phyloP scores from a whole-genome alignment of 345 rosid species.

The Eucalyptus cladocalyx region DNA sequence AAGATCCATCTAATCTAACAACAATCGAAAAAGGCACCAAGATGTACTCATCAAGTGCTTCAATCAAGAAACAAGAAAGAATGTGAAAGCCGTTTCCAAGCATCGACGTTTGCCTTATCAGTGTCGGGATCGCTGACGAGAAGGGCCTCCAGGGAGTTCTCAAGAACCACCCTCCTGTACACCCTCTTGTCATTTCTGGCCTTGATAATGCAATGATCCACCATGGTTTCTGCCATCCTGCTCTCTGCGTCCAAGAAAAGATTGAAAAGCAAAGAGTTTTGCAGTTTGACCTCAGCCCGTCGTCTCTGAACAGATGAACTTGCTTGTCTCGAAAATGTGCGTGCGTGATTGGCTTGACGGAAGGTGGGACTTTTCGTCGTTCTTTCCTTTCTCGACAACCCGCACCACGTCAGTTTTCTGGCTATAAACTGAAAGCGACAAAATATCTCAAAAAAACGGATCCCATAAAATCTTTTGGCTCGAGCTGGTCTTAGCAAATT shows the following conservation, averaged over 20 bases:
- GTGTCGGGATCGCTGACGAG: slow-evolving; percentile 86
- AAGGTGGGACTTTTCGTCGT: background rate
- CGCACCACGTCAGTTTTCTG: background rate
- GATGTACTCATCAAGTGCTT: background rate
- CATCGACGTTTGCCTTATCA: slow-evolving; percentile 39
- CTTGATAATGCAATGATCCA: slow-evolving; percentile 26
- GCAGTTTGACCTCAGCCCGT: background rate
- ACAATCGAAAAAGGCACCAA: background rate
- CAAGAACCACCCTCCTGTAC: slow-evolving; percentile 55
- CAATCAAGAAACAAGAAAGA: background rate
- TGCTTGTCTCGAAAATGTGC: background rate
- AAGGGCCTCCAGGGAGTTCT: slow-evolving; percentile 63
- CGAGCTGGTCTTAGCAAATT: background rate
- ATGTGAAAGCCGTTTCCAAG: background rate
- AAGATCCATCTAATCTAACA: background rate
- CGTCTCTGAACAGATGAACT: background rate
- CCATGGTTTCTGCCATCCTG: background rate
- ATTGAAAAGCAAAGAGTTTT: background rate
- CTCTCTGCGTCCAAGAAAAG: background rate
- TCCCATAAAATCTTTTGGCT: background rate
- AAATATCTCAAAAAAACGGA: background rate
- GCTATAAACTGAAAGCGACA: background rate
- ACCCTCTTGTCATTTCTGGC: slow-evolving; percentile 63
- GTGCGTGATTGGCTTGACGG: background rate
- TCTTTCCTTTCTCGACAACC: background rate